These are phyloP conservation scores for Mariannaea elegans DNA, from an alignment of 2,329 filamentous ascomycete genomes.

Conservation along the genomic window DNA sequence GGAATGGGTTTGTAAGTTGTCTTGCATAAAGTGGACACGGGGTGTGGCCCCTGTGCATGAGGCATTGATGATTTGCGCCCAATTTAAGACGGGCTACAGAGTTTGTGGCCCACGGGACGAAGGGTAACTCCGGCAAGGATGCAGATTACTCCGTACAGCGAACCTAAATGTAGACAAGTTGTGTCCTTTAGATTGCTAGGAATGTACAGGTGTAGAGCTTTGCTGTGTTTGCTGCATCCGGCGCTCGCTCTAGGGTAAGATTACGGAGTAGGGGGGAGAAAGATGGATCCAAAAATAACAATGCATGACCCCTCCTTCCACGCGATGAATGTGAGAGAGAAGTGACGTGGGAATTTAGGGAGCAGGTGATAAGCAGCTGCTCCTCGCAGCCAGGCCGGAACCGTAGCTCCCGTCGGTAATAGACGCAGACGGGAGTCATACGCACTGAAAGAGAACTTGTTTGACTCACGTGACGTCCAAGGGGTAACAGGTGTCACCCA, in stretches of 20 bases:
- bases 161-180: too few species aligned
- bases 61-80: conserved; percentile 20
- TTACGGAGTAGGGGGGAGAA: neutral
- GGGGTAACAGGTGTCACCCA: conserved; percentile 18
- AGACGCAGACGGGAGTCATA: too few species aligned
- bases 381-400: too few species aligned
- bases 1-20: conserved; percentile 12
- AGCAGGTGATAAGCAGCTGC: neutral
- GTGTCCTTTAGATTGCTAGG: neutral
- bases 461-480: conserved; percentile 26
- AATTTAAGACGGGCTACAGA: conserved; percentile 9
- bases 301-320: conserved; percentile 8
- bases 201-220: neutral
- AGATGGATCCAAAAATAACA: conserved; percentile 7
- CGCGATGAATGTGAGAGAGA: neutral
- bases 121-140: neutral
- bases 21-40: conserved; percentile 26
- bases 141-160: too few species aligned
- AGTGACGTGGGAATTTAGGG: conserved; percentile 18
- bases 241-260: neutral
- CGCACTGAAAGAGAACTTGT: neutral
- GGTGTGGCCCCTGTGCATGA: conserved; percentile 21
- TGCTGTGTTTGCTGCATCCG: neutral
- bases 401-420: too few species aligned
- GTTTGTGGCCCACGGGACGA: conserved; percentile 2